Evolutionary conservation across 768 basidiomycete genomes (phyloP).

Genomic region (Paxillus rubicundulus): DNA sequence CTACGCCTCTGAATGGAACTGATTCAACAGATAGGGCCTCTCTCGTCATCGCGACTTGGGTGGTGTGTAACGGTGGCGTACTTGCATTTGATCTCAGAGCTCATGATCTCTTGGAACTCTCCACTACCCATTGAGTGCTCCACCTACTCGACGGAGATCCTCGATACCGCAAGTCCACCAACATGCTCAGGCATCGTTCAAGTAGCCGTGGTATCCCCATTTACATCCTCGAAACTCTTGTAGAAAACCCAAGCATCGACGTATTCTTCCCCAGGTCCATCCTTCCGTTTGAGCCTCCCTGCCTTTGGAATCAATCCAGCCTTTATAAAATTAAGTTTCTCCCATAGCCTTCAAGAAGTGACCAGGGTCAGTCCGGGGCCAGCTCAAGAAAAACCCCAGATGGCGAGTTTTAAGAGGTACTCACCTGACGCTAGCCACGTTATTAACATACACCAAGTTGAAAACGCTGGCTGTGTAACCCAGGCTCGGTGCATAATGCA

Average conservation of each 20-base stretch:
- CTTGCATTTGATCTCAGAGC: background rate
- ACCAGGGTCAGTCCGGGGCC: background rate
- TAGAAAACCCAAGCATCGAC: constrained; percentile 87
- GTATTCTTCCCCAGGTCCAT: constrained; percentile 79
- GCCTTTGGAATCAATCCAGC: constrained; percentile 75
- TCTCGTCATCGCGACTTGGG: background rate
- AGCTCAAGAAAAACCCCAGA: background rate
- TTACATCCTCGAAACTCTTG: constrained; percentile 59
- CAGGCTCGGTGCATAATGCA: constrained; percentile 75
- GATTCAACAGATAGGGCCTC: constrained; percentile 9
- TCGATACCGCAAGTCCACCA: background rate
- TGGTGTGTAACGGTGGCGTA: background rate
- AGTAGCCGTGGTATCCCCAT: background rate
- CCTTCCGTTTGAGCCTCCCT: constrained; percentile 63
- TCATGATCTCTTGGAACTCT: background rate
- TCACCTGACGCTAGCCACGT: constrained; percentile 68
- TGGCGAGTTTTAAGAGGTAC: constrained; percentile 13
- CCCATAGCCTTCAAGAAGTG: constrained; percentile 66
- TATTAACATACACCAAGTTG: constrained; percentile 89
- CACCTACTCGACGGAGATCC: background rate
- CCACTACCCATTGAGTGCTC: background rate
- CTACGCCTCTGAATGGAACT: constrained; percentile 1
- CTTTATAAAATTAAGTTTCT: constrained; percentile 73
- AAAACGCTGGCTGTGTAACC: constrained; percentile 82
- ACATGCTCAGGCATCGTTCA: background rate